Base-by-base conservation (phyloP, 495 filamentous ascomycete genomes). In the Tuber borchii region DNA sequence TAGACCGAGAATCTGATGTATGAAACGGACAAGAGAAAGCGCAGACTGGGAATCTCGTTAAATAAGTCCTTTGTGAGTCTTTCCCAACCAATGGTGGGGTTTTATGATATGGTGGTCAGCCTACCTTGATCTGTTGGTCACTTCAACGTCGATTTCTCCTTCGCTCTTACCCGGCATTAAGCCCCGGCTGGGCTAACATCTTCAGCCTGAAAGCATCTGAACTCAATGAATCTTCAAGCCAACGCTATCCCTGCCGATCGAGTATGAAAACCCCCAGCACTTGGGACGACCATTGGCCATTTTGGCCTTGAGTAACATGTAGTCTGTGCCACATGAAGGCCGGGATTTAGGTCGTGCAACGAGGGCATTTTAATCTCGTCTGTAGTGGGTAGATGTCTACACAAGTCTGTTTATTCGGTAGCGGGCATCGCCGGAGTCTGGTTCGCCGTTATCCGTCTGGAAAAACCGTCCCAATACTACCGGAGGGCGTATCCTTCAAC, bases 141-240 rank as follows among this genome's bases (percentile, higher is more conserved):
- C 31, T 34, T 65, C 56, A 65, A 34, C 56, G 26, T 34, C 56
- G 17, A 34, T 65, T 65, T 34, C 26, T 34, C 56, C 56, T 65
- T 65, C 56, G 56, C 56, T 65, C 56, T 65, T 65, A 65, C n/a
- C 51, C 56, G 56, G 56, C 26, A 65, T 65, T 65, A 65, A 34
- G 26, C 14, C 56, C 56, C 56, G 26, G 56, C 1, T 17, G 56
- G 26, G 56, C 56, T 65, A 65, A 65, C 12, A 65, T 65, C 56
- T 65, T 65, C 56, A 65, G 56, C 56, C 56, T 65, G 26, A 65
- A 65, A 65, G 19, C 56, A 65, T 31, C 56, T 65, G 56, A 34
- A 34, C 56, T 17, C 56, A 65, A 65, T 34, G 26, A 34, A 34
- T 31, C 26, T 31, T 65, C 56, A 8, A n/a, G 26, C 26, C 26